These are phyloP conservation scores for Babesia ovis DNA, from an alignment of 169 alveolate genomes.

Conservation along the genomic window DNA sequence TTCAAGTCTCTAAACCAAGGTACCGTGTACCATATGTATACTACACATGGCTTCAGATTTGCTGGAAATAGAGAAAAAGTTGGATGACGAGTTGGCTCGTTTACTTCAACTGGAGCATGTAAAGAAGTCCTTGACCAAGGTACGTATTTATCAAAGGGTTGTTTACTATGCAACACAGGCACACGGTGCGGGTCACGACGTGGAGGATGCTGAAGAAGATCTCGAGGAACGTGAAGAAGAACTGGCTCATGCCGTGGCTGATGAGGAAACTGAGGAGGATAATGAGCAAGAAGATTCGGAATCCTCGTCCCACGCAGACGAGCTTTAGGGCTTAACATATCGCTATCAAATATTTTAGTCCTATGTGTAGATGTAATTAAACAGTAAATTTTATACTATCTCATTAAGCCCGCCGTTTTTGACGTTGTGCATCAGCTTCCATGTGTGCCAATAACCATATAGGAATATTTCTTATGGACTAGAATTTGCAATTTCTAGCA, in stretches of 20 bases:
- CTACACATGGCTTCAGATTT: slow-evolving; percentile 7
- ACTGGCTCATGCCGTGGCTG: slow-evolving; percentile 21
- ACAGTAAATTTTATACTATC: too few relatives aligned
- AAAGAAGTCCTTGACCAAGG: slow-evolving; percentile 38
- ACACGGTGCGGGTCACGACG: slow-evolving; percentile 54
- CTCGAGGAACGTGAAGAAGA: slow-evolving; percentile 52
- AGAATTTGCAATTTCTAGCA: too few relatives aligned
- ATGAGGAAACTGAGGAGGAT: slow-evolving; percentile 26
- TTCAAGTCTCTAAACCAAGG: slow-evolving; percentile 40
- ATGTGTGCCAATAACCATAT: too few relatives aligned
- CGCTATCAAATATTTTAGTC: too few relatives aligned
- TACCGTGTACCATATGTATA: background rate
- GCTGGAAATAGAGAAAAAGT: slow-evolving; percentile 5
- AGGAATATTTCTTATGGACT: too few relatives aligned
- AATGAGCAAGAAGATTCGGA: background rate
- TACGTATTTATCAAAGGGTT: background rate
- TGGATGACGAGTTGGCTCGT: slow-evolving; percentile 23
- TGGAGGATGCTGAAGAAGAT: slow-evolving; percentile 25
- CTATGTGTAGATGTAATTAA: too few relatives aligned
- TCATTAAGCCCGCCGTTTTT: too few relatives aligned
- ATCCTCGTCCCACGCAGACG: background rate
- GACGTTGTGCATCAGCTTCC: too few relatives aligned
- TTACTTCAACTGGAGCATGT: slow-evolving; percentile 44
- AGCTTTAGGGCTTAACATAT: too few relatives aligned
- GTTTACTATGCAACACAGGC: background rate